Evolutionary conservation across 1,139 yeast genomes (phyloP).

Genomic region (Hyphopichia khmerensis): DNA sequence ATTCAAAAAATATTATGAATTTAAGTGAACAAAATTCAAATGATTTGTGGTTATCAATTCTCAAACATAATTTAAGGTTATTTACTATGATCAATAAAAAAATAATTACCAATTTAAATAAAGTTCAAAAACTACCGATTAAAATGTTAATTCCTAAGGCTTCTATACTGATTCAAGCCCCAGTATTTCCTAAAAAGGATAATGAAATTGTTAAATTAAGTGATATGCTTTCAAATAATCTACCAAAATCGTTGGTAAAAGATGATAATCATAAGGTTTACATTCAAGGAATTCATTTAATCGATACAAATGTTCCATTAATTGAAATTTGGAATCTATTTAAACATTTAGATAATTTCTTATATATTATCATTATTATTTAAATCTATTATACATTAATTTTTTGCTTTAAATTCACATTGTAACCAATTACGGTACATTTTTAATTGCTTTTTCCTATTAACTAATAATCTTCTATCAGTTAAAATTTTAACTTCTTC

Average conservation of each 20-base stretch:
- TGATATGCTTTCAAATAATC: constrained; percentile 33
- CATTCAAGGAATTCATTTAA: constrained; percentile 60
- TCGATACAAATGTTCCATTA: constrained; percentile 37
- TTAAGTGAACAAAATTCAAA: constrained; percentile 62
- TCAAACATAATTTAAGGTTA: constrained; percentile 26
- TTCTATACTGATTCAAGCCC: constrained; percentile 46
- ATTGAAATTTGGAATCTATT: constrained; percentile 54
- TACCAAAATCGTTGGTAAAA: constrained; percentile 34
- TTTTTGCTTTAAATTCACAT: constrained; percentile 63
- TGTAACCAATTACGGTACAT: constrained; percentile 98
- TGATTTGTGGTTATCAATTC: constrained; percentile 55
- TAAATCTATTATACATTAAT: neutral
- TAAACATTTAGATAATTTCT: constrained; percentile 70
- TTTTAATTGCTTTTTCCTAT: constrained; percentile 85
- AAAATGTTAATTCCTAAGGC: constrained; percentile 55
- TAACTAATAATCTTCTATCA: constrained; percentile 86
- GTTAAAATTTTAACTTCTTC: constrained; percentile 76
- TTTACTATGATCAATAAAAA: constrained; percentile 21
- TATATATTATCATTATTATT: constrained; percentile 53
- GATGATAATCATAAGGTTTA: constrained; percentile 30
- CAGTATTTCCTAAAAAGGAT: constrained; percentile 29
- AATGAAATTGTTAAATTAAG: constrained; percentile 33
- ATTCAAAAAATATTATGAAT: constrained; percentile 72
- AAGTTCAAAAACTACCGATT: constrained; percentile 53
- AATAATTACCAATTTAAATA: constrained; percentile 33